These are phyloP conservation scores for Debaryomyces sp. DNA, from an alignment of 1,139 yeast species.

Conservation along the genomic window DNA sequence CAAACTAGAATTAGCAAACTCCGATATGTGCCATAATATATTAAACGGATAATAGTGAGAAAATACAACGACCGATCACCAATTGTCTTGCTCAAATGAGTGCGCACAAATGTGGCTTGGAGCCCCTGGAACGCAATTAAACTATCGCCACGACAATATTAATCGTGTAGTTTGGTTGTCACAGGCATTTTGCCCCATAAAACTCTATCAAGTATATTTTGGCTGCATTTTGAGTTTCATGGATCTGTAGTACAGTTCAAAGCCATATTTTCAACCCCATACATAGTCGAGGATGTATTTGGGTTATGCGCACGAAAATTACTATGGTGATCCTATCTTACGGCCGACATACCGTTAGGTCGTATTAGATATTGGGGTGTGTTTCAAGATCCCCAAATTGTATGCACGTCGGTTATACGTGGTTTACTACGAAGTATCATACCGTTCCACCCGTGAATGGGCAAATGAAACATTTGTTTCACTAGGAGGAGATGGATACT, in stretches of 20 bases:
- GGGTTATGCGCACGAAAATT: background rate
- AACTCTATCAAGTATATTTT: background rate
- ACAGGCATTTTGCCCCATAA: background rate
- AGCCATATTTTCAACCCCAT: background rate
- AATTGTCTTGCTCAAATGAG: no score
- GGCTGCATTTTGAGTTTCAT: background rate
- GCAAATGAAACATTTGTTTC: background rate
- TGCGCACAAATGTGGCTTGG: background rate
- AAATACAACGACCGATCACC: background rate
- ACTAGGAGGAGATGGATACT: background rate
- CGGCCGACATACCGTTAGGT: background rate
- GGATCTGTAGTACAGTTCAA: background rate
- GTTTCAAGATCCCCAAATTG: background rate
- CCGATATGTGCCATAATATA: background rate
- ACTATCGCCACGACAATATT: background rate
- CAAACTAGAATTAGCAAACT: background rate
- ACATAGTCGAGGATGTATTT: background rate
- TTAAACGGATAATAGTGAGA: no score
- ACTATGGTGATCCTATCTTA: background rate
- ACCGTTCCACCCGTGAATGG: background rate
- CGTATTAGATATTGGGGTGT: background rate
- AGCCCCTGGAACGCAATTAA: background rate
- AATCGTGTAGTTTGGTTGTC: background rate
- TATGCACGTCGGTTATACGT: background rate
- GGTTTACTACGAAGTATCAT: background rate